Base-by-base conservation (phyloP, 1,139 yeast species). In the Pichia sp. region DNA sequence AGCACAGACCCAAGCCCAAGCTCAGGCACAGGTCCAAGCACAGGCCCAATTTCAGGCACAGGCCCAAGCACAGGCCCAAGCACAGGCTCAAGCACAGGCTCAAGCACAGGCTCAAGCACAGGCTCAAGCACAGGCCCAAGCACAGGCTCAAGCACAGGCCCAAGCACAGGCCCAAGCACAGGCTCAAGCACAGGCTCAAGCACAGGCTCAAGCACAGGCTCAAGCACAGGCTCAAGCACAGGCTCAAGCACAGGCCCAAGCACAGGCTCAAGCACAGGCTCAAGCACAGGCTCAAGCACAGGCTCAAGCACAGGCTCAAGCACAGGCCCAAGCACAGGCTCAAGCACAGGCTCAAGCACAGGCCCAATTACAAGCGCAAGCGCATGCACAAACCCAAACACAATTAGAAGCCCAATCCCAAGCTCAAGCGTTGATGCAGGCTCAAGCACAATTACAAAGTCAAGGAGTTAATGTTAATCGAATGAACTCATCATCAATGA, bases 401-500 rank as follows among this genome's bases (percentile, higher is more conserved):
- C 60, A 57, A 43, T 41, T 53, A 45, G 36, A 58, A 48, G 42
- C 59, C 49, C 46, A 60, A 52, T 37, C 51, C 18, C 53, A 49
- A 35, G 49, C 52, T 1, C 55, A 47, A 43, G 45, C 48, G 24
- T 56, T 50, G 25, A 41, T 48, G 18, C 53, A 54, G 25, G 42
- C 47, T 18, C 53, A 48, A 39, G 27, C 25, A 25, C 51, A 38
- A 41, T 39, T 16, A 32, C 50, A 45, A 29, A 42, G 32, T 18
- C 32, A 23, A 34, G 30, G 23, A 32, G 25, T 39, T 44, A 44
- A 36, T 35, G 36, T 20, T 38, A 39, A 52, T 66, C 67, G 54
- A 58, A 62, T 50, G 52, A 64, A 41, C 61, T 59, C 59, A 49
- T 63, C 53, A 42, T 60, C 61, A 3, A 55, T 60, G 5, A 56